Percentiles rank a stretch among this genome's conserved stretches.
These are phyloP conservation scores for Hura crepitans DNA, from an alignment of 441 rosid species.

Conservation along the genomic window DNA sequence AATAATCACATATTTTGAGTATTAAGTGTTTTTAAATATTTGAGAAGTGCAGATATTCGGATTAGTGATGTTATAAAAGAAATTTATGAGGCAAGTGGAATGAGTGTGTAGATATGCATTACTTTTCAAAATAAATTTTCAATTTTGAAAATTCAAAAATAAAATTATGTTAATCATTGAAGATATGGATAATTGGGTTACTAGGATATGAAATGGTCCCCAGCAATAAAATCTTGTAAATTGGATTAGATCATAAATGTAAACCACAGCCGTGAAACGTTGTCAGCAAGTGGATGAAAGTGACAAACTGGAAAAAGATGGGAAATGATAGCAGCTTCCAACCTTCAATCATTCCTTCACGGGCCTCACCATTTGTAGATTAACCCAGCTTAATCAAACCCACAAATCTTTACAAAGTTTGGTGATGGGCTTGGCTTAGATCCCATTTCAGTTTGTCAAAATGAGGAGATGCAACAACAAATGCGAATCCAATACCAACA, in stretches of 20 bases:
- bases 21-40: too few species aligned
- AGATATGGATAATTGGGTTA: slow-evolving; percentile 17
- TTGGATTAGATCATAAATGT: neutral
- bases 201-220: slow-evolving; percentile 9
- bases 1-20: too few species aligned
- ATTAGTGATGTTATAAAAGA: too few species aligned
- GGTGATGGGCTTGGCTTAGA: too few species aligned
- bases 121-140: neutral
- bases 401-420: neutral
- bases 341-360: neutral
- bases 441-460: too few species aligned
- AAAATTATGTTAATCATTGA: neutral
- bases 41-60: too few species aligned
- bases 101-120: too few species aligned
- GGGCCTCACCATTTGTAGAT: neutral
- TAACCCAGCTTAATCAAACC: too few species aligned
- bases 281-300: slow-evolving; percentile 10
- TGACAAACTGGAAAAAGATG: slow-evolving; percentile 7
- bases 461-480: too few species aligned
- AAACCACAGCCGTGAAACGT: slow-evolving; percentile 8
- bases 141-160: neutral
- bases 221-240: slow-evolving; percentile 9
- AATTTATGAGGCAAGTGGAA: too few species aligned
- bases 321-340: neutral
- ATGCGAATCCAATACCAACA: too few species aligned